phyloP scores from a whole-genome alignment of 495 filamentous ascomycete genomes.

The Penicillium manginii region DNA sequence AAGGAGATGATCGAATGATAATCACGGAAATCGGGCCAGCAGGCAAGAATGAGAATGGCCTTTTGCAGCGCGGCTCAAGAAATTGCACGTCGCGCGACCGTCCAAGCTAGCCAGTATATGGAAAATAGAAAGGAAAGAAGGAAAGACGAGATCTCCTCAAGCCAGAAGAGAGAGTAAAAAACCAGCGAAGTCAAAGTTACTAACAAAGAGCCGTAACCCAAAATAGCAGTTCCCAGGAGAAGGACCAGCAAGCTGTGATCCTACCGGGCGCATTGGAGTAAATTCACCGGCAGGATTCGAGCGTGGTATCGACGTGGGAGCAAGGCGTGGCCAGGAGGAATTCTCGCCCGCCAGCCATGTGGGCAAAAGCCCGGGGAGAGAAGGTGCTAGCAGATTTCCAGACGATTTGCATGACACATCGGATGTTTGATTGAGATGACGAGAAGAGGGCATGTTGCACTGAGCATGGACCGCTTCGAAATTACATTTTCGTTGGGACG shows the following conservation, averaged over 20 bases:
- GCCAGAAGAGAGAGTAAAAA: neutral
- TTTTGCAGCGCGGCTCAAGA: neutral
- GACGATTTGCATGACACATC: slow-evolving; percentile 25
- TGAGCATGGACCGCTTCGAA: slow-evolving; percentile 12
- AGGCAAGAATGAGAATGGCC: neutral
- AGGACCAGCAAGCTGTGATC: slow-evolving; percentile 1
- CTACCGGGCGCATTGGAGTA: neutral
- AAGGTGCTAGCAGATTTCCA: neutral
- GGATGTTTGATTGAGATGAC: slow-evolving; percentile 15
- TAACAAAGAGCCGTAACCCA: slow-evolving; percentile 14
- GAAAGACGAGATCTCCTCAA: neutral
- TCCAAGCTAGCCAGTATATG: neutral
- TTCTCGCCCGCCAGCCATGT: slow-evolving; percentile 25
- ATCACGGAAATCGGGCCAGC: neutral
- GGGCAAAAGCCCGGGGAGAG: slow-evolving; percentile 8
- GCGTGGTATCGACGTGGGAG: slow-evolving; percentile 29
- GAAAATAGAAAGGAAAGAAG: slow-evolving; percentile 6
- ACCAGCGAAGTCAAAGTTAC: neutral
- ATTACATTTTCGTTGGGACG: neutral
- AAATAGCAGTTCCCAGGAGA: slow-evolving; percentile 28
- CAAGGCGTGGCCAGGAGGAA: slow-evolving; percentile 27
- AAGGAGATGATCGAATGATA: neutral
- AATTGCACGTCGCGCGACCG: neutral
- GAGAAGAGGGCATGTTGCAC: neutral
- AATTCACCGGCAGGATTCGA: slow-evolving; percentile 7